phyloP scores from a whole-genome alignment of 1,139 yeast genomes.

The Geotrichum carabidarum region DNA sequence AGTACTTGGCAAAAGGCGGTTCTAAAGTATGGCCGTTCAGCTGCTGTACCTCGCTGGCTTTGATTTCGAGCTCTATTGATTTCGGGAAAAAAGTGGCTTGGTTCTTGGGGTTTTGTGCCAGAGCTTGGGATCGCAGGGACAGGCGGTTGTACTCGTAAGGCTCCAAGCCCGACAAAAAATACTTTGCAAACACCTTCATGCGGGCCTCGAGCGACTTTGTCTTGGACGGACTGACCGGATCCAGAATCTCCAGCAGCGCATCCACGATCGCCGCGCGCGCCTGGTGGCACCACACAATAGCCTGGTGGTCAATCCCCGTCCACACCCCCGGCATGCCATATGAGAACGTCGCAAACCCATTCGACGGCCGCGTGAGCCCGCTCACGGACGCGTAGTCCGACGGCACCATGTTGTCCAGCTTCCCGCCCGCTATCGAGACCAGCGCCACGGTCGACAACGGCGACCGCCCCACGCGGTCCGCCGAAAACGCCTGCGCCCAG shows the following conservation, averaged over 20 bases:
- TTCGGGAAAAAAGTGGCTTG: not conserved
- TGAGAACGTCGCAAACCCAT: conserved; percentile 81
- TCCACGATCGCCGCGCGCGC: conserved; percentile 60
- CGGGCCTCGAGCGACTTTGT: conserved; percentile 51
- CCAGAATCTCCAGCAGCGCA: conserved; percentile 56
- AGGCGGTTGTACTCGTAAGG: conserved; percentile 17
- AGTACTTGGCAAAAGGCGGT: not conserved
- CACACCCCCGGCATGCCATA: conserved; percentile 88
- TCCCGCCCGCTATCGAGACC: conserved; percentile 86
- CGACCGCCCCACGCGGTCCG: conserved; percentile 25
- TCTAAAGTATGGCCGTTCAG: not conserved
- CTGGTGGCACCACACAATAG: conserved; percentile 96
- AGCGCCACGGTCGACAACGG: conserved; percentile 36
- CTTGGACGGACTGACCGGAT: conserved; percentile 47
- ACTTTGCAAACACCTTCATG: conserved; percentile 49
- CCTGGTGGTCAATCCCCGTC: conserved; percentile 93
- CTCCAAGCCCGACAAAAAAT: conserved; percentile 58
- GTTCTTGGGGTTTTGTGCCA: not conserved
- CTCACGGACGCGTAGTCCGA: conserved; percentile 86
- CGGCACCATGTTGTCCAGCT: conserved; percentile 74
- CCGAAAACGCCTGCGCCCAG: conserved; percentile 65
- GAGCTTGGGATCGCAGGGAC: not conserved
- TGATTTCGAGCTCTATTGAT: not conserved
- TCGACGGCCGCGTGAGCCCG: conserved; percentile 60
- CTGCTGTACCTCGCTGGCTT: not conserved